Conservation (phyloP, 2,329 filamentous ascomycete species). For the Magnaporthiopsis rhizophila region DNA sequence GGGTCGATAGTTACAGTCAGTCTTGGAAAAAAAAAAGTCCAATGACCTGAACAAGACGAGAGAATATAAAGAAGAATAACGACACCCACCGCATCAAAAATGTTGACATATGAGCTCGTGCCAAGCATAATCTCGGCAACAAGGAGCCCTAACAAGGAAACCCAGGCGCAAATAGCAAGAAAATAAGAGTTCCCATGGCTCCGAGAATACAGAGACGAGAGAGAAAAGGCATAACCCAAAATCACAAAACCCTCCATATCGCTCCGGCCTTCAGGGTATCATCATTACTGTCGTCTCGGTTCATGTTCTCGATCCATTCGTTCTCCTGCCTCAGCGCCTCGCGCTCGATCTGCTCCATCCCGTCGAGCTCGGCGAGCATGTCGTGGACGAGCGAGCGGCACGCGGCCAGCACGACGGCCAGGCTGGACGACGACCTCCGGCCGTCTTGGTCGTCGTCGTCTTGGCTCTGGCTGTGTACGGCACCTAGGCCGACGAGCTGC, state of each 20-base stretch:
- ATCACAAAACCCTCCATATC: conserved; percentile 35
- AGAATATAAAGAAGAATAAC: neutral
- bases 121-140: neutral
- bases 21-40: neutral
- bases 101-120: neutral
- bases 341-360: conserved; percentile 54
- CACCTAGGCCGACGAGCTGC: conserved; percentile 39
- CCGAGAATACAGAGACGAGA: neutral
- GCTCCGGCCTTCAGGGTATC: conserved; percentile 33
- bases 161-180: neutral
- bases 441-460: conserved; percentile 11
- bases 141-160: neutral
- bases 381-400: conserved; percentile 42
- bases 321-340: conserved; percentile 49
- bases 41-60: neutral
- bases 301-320: conserved; percentile 50
- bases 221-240: neutral
- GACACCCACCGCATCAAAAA: neutral
- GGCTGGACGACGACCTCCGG: conserved; percentile 25
- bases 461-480: conserved; percentile 9
- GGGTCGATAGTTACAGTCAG: conserved; percentile 1
- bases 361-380: conserved; percentile 54
- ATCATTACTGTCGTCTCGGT: conserved; percentile 25
- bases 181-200: neutral
- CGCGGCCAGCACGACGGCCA: conserved; percentile 39